Evolutionary conservation across 2,329 filamentous ascomycete species (phyloP), one percentile per base, ranked within the genome.

Genomic region (Trichoderma aggressivum): DNA sequence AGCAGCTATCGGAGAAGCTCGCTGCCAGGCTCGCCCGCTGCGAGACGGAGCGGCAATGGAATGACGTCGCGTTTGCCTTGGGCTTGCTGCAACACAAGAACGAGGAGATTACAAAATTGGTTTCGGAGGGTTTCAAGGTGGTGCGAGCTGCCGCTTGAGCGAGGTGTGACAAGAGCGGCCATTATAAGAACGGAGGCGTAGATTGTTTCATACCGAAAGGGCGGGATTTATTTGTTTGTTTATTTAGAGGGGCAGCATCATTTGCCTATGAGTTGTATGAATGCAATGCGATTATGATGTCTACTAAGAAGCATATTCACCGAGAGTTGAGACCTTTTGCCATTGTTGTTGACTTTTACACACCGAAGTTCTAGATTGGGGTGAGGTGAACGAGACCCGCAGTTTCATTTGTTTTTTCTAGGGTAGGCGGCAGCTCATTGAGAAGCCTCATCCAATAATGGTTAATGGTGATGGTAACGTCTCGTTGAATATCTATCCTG

Each of bases 41-140:
- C 78, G 94, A 98, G 79, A 97, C 88, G 61, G 95, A 99, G 83
- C 87, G 94, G 74, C 94, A 98, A 80, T 99, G 96, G 96, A 97
- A 95, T 79, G 96, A 99, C 82, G 94, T 98, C 56, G 93, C 95
- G 0, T 99, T 94, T 84, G 94, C 94, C 3, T 83, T 99, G 72
- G 94, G 94, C 3, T 82, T 98, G 72, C 83, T 99, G 70, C 94
- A 94, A 78, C 96, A 99, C 80, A 97, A 96, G 85, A 95, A 95
- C 76, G 93, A 97, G 78, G 93, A 97, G 59, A 97, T 97, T 71
- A 86, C 88, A 72, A 96, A 94, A 84, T 79, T 91, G 72, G 86
- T 97, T 21, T 83, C 87, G 0, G 92, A 92, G 73, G 93, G 93
- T 0, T 96, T 94, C 83, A 91, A 89, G 79, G 82, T 94, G 65